Percentiles rank a stretch among this genome's conserved stretches.
phyloP scores from a whole-genome alignment of 768 basidiomycete genomes.

The Russula sp. region DNA sequence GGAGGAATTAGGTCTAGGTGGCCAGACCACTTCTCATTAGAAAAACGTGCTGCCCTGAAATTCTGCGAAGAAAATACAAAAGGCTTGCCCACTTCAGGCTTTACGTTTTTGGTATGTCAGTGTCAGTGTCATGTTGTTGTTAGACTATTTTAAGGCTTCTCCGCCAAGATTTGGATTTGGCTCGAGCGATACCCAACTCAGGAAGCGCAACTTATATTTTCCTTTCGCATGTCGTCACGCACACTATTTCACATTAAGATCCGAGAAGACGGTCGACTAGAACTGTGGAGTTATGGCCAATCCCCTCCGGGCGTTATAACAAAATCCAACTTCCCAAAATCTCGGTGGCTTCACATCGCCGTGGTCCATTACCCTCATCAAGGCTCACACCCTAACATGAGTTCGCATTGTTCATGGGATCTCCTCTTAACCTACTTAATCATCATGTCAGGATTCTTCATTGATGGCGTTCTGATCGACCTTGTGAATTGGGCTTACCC shows the following conservation, averaged over 20 bases:
- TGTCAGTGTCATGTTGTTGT: conserved; percentile 17
- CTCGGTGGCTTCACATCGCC: conserved; percentile 70
- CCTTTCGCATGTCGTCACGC: conserved; percentile 36
- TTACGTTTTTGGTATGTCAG: conserved; percentile 64
- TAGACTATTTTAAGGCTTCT: conserved; percentile 31
- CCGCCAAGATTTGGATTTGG: conserved; percentile 48
- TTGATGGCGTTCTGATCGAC: conserved; percentile 70
- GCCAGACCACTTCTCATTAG: conserved; percentile 75
- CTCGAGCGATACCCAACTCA: conserved; percentile 44
- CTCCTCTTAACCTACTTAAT: conserved; percentile 12
- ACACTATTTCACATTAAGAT: conserved; percentile 47
- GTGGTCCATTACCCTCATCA: conserved; percentile 64
- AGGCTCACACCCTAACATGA: conserved; percentile 53
- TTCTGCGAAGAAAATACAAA: conserved; percentile 48
- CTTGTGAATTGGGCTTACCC: conserved; percentile 65
- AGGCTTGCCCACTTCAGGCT: conserved; percentile 57
- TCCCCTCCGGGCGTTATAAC: conserved; percentile 45
- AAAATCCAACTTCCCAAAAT: conserved; percentile 47
- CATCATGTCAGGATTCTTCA: conserved; percentile 55
- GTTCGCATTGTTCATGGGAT: conserved; percentile 46
- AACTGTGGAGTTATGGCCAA: conserved; percentile 44
- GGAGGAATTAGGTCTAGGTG: conserved; percentile 71
- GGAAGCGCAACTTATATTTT: conserved; percentile 39
- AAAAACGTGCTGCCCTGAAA: conserved; percentile 51
- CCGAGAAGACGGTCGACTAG: conserved; percentile 55